Percentiles rank a stretch among this genome's conserved stretches.
phyloP scores from a whole-genome alignment of 352 stramenopile species.

The Lagenidium sp. region DNA sequence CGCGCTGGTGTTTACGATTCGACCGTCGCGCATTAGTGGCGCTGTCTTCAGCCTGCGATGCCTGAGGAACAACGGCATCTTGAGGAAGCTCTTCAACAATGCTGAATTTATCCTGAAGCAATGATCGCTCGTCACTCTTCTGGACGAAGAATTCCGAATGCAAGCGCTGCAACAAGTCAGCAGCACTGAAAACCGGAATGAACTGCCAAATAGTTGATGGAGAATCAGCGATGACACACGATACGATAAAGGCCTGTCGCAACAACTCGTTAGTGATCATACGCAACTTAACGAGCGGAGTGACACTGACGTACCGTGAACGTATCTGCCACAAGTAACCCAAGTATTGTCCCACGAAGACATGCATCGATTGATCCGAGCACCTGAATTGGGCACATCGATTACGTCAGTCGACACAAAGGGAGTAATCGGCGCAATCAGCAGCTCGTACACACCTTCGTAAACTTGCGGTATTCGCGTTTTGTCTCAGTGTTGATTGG shows the following conservation, averaged over 20 bases:
- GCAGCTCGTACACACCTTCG: too few species aligned
- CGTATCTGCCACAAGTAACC: constrained; percentile 75
- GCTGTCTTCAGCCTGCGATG: constrained; percentile 3
- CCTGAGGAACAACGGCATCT: too few species aligned
- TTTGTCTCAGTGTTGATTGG: constrained; percentile 82
- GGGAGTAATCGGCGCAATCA: too few species aligned
- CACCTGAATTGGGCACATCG: too few species aligned
- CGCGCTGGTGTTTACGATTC: not conserved
- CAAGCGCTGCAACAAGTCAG: constrained; percentile 70
- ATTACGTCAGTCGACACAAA: constrained; percentile 78
- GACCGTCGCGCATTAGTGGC: constrained; percentile 1
- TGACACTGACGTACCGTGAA: too few species aligned
- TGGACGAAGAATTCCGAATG: constrained; percentile 69
- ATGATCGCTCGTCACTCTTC: constrained; percentile 41
- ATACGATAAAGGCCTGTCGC: constrained; percentile 84
- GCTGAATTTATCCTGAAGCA: constrained; percentile 69
- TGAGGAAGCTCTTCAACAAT: constrained; percentile 7
- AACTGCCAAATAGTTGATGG: constrained; percentile 58
- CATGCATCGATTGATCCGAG: too few species aligned
- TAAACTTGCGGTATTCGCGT: constrained; percentile 83
- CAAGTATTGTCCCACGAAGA: constrained; percentile 70
- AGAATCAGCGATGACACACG: constrained; percentile 66
- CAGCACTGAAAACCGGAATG: constrained; percentile 74
- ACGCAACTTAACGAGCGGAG: too few species aligned
- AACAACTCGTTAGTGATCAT: too few species aligned